Evolutionary conservation across 176 grass and related monocot species (phyloP).

Genomic region (Elymus sibiricus): DNA sequence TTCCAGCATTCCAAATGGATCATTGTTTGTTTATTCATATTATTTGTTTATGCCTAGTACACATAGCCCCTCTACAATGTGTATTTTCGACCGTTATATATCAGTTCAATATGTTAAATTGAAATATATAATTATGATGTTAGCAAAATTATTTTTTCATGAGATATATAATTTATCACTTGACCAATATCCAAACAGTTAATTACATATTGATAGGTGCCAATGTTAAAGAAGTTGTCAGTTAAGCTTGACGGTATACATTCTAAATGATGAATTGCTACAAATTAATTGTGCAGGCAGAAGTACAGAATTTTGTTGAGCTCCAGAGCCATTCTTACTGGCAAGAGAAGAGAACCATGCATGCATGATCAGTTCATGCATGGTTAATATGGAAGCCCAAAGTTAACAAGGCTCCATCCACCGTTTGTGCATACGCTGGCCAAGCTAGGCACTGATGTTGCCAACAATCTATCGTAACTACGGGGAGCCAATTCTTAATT

Average conservation of each 20-base stretch:
- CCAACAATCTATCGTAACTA: neutral
- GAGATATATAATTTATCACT: neutral
- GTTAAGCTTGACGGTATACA: neutral
- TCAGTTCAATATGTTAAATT: neutral
- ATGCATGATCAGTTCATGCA: neutral
- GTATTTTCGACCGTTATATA: neutral
- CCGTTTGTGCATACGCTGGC: neutral
- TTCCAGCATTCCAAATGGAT: neutral
- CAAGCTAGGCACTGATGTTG: neutral
- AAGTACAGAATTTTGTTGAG: neutral
- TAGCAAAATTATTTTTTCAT: neutral
- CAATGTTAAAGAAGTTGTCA: neutral
- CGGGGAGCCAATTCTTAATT: neutral
- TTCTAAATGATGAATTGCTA: neutral
- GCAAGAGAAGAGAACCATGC: neutral
- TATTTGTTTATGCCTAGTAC: neutral
- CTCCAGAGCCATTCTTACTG: neutral
- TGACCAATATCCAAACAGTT: neutral
- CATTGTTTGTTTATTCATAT: neutral
- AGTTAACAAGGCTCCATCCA: neutral
- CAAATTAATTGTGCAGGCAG: neutral
- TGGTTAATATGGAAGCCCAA: neutral
- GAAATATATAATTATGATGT: neutral
- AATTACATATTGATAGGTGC: neutral
- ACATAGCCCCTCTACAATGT: neutral